Evolutionary conservation across 768 basidiomycete species (phyloP).

Genomic region (Naganishia vaughanmartiniae): DNA sequence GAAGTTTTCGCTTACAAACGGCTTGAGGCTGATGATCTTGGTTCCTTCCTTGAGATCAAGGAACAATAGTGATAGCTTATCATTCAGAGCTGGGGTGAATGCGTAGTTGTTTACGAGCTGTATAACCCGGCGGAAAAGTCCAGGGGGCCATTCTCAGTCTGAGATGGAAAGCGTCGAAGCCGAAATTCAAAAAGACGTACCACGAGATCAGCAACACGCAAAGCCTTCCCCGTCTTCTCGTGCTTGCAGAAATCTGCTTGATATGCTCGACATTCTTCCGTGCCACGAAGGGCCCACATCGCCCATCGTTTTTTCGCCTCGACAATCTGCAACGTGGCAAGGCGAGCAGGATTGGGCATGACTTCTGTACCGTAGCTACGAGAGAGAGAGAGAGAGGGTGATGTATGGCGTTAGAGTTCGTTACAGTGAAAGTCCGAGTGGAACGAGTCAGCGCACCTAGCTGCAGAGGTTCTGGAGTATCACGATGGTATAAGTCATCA

Average conservation of each 20-base stretch:
- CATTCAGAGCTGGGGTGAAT: constrained; percentile 64
- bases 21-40: constrained; percentile 79
- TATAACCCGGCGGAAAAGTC: background rate
- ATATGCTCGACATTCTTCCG: constrained; percentile 71
- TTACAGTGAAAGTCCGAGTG: background rate
- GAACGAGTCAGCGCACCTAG: constrained; percentile 36
- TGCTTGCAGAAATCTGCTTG: constrained; percentile 82
- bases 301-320: constrained; percentile 74
- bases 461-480: constrained; percentile 37
- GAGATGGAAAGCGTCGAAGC: constrained; percentile 72
- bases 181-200: constrained; percentile 61
- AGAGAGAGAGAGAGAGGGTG: background rate
- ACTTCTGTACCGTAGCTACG: constrained; percentile 72
- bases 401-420: background rate
- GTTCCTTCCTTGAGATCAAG: constrained; percentile 92
- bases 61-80: constrained; percentile 79
- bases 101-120: constrained; percentile 53
- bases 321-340: constrained; percentile 71
- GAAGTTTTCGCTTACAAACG: constrained; percentile 69
- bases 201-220: constrained; percentile 82
- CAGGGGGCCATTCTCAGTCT: constrained; percentile 55
- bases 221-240: constrained; percentile 64
- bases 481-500: background rate
- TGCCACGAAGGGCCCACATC: constrained; percentile 81
- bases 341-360: constrained; percentile 70